A percentile compares a stretch with the other conserved stretches of the same genome.
Conservation (phyloP, 192 early-diverging fungal genomes). For the Powellomyces hirtus region DNA sequence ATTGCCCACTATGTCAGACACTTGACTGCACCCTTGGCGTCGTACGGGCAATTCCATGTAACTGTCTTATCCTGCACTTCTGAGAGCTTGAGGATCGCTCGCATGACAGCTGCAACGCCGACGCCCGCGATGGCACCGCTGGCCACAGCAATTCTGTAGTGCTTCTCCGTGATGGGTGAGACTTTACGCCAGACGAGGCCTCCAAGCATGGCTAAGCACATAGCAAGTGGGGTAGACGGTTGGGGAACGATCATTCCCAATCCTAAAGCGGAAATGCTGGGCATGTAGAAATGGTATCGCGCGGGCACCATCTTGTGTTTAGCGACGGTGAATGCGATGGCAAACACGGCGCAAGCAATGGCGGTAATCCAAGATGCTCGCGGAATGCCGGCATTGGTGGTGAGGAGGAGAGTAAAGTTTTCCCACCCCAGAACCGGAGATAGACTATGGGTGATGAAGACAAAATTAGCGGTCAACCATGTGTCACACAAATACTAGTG, state of each 20-base stretch:
- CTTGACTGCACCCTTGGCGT: neutral
- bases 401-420: slow-evolving; percentile 11
- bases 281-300: neutral
- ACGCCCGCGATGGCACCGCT: slow-evolving; percentile 17
- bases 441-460: neutral
- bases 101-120: slow-evolving; percentile 17
- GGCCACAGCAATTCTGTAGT: slow-evolving; percentile 1
- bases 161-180: neutral
- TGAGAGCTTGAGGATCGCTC: slow-evolving; percentile 9
- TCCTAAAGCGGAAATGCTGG: neutral
- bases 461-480: neutral
- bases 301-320: neutral
- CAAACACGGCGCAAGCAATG: neutral
- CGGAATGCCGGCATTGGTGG: slow-evolving; percentile 9
- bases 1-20: too few species aligned
- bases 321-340: neutral
- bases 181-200: neutral
- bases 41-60: slow-evolving; percentile 9
- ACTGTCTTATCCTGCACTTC: neutral
- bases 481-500: too few species aligned
- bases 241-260: slow-evolving; percentile 8
- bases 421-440: slow-evolving; percentile 18
- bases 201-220: neutral
- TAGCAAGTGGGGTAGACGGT: slow-evolving; percentile 3
- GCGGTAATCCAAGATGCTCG: neutral